Evolutionary conservation across 306 rosid species (phyloP).

Genomic region (Casuarina equisetifolia): DNA sequence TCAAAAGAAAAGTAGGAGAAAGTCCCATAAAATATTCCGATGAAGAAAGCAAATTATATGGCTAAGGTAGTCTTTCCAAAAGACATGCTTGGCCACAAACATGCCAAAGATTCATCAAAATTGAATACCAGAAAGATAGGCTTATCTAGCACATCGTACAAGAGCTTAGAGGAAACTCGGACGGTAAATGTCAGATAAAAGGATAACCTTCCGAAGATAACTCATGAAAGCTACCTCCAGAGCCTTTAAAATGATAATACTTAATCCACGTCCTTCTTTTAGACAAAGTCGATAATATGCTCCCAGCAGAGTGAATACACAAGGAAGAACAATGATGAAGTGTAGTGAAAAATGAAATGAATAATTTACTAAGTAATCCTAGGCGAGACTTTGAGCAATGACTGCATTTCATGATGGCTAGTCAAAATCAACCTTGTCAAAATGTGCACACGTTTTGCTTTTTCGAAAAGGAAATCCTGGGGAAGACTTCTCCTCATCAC

Average conservation of each 20-base stretch:
- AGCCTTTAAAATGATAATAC: neutral
- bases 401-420: neutral
- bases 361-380: neutral
- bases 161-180: neutral
- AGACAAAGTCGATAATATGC: neutral
- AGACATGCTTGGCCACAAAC: too few species aligned
- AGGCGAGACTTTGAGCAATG: neutral
- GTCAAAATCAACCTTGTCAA: neutral
- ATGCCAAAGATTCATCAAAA: neutral
- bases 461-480: neutral
- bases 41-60: too few species aligned
- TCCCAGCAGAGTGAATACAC: neutral
- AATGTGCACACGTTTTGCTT: neutral
- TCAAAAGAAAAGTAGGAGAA: too few species aligned
- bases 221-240: neutral
- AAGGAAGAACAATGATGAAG: neutral
- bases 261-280: neutral
- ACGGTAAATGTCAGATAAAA: neutral
- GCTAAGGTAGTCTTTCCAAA: too few species aligned
- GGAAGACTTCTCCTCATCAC: neutral
- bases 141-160: neutral
- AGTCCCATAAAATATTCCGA: too few species aligned
- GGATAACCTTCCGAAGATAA: neutral
- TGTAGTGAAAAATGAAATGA: neutral
- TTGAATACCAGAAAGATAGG: neutral